These are phyloP conservation scores for Plasmodium yoelii DNA, from an alignment of 169 alveolate species.

Conservation along the genomic window DNA sequence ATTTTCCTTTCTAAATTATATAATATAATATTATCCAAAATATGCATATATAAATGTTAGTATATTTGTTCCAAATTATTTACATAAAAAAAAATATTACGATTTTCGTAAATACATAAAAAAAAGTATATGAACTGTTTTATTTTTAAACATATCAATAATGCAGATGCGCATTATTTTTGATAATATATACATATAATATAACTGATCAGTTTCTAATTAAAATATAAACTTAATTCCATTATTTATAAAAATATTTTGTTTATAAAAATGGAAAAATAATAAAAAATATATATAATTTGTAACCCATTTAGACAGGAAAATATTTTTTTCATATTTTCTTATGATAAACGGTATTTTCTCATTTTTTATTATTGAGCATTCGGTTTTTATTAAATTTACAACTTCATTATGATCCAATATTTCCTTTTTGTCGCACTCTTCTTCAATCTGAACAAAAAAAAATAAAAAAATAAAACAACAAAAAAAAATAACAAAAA, in stretches of 20 bases:
- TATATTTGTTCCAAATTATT: too few relatives aligned
- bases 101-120: too few relatives aligned
- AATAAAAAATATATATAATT: constrained; percentile 50
- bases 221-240: constrained; percentile 63
- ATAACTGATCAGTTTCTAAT: not conserved
- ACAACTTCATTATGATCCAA: constrained; percentile 60
- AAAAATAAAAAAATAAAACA: too few relatives aligned
- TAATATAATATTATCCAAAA: too few relatives aligned
- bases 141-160: too few relatives aligned
- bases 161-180: too few relatives aligned
- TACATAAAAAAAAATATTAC: too few relatives aligned
- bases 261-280: constrained; percentile 52
- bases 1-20: too few relatives aligned
- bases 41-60: too few relatives aligned
- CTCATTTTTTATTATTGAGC: constrained; percentile 43
- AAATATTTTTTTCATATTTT: constrained; percentile 68
- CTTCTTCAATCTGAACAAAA: constrained; percentile 47
- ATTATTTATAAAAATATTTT: constrained; percentile 60
- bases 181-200: not conserved
- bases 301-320: constrained; percentile 67
- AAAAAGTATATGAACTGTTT: too few relatives aligned
- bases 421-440: constrained; percentile 63
- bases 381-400: constrained; percentile 41
- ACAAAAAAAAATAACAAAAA: too few relatives aligned
- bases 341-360: constrained; percentile 68